phyloP scores from a whole-genome alignment of 192 early-diverging fungal species.

The Coemansia sp. region DNA sequence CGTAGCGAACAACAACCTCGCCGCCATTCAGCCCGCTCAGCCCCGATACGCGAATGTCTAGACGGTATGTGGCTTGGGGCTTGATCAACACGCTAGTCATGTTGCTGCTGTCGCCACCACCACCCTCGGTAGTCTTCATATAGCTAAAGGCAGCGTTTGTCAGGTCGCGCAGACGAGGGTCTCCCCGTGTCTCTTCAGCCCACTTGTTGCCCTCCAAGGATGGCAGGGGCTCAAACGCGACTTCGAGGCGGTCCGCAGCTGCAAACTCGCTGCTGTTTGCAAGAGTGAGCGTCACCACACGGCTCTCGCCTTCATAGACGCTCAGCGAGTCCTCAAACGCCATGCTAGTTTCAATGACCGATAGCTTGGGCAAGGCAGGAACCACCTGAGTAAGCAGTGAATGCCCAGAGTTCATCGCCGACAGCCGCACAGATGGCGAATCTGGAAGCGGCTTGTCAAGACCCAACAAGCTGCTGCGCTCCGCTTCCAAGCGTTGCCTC shows the following conservation, averaged over 20 bases:
- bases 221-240: conserved; percentile 32
- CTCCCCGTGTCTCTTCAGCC: conserved; percentile 8
- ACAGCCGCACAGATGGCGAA: conserved; percentile 11
- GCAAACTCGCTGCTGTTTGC: conserved; percentile 21
- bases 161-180: conserved; percentile 18
- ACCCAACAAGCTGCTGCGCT: conserved; percentile 23
- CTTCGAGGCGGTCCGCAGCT: conserved; percentile 11
- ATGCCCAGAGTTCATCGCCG: conserved; percentile 19
- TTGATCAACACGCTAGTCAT: not conserved
- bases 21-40: conserved; percentile 23
- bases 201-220: not conserved
- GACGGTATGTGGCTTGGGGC: not conserved
- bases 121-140: not conserved
- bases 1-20: conserved; percentile 33
- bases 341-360: conserved; percentile 13
- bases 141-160: conserved; percentile 28
- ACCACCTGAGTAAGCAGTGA: conserved; percentile 17
- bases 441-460: not conserved
- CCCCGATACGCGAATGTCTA: conserved; percentile 23
- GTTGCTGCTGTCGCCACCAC: not conserved
- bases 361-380: conserved; percentile 21
- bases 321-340: conserved; percentile 27
- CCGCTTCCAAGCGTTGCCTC: conserved; percentile 28
- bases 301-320: conserved; percentile 40
- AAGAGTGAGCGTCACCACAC: conserved; percentile 15